Evolutionary conservation across 2,329 filamentous ascomycete species (phyloP), one percentile per base, ranked within the genome.

Genomic region (Ophiostoma fasciatum): DNA sequence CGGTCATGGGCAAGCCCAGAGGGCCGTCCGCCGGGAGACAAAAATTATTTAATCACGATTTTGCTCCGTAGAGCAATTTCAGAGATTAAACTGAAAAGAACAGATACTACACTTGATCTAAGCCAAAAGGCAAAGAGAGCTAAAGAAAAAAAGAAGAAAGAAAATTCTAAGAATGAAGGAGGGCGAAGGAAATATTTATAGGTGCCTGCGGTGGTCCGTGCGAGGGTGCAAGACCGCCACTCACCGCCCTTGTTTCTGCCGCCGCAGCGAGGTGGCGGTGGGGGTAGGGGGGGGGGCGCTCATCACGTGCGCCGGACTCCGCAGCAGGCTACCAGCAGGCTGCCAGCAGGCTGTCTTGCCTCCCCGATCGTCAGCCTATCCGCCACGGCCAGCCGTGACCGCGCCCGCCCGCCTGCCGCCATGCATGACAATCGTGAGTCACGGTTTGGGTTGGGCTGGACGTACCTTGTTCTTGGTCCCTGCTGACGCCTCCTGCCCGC

Each of bases 71-170:
- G 74, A 67, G 65, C 66, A 68, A 70, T 84, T 82, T 79, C 79
- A 87, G 80, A 80, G 77, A 84, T 85, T 85, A 87, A 85, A 84
- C 81, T 87, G 77, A 83, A 81, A 84, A 85, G 80, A 87, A 85
- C 79, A 83, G 78, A 82, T 84, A 84, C 79, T 84, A 83, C 78
- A 84, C 78, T 82, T 84, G 79, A 84, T 84, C 79, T 83, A 81
- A 82, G 74, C 74, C 68, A 73, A 68, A 67, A 57, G 59, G 59
- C 61, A 64, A 66, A 66, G 62, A 64, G 61, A 64, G 62, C 61
- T 66, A 48, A 59, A 51, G 61, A 63, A 60, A 60, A 66, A 68
- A 63, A 58, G 61, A 61, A 59, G 57, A 59, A 57, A 42, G 28
- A 41, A 45, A 45, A 42, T 40, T 30, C 36, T 28, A 45, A 42